phyloP scores from a whole-genome alignment of 192 early-diverging fungal genomes.

The Linnemannia hyalina region DNA sequence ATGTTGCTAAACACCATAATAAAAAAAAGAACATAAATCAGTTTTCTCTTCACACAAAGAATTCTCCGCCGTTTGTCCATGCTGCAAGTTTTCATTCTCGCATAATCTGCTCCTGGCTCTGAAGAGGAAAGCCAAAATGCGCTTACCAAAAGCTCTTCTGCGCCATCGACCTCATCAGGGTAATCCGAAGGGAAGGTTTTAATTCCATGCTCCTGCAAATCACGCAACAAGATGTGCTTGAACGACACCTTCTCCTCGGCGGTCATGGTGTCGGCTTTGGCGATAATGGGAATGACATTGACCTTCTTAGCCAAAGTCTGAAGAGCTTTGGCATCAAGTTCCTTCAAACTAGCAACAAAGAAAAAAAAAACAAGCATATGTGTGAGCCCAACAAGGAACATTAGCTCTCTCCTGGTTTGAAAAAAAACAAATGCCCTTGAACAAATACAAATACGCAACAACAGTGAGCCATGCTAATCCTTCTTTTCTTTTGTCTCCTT shows the following conservation, averaged over 20 bases:
- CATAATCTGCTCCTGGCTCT: background rate
- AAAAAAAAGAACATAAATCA: background rate
- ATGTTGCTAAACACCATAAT: constrained; percentile 60
- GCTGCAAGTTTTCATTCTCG: background rate
- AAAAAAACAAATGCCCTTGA: constrained; percentile 8
- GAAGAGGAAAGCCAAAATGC: background rate
- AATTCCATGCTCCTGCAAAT: constrained; percentile 76
- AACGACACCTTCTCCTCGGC: constrained; percentile 71
- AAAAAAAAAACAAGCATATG: constrained; percentile 11
- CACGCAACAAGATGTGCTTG: constrained; percentile 75
- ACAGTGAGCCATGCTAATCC: background rate
- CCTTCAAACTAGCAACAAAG: constrained; percentile 57
- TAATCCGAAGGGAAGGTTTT: constrained; percentile 80
- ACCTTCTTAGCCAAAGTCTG: constrained; percentile 77
- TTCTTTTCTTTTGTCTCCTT: background rate
- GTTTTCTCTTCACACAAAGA: background rate
- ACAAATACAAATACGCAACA: background rate
- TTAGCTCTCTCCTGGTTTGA: constrained; percentile 11
- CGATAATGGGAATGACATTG: constrained; percentile 89
- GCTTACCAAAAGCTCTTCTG: constrained; percentile 72
- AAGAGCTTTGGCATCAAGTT: constrained; percentile 75
- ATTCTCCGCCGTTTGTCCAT: background rate
- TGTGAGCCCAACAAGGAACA: constrained; percentile 21
- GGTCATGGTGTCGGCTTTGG: constrained; percentile 84
- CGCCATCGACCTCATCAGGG: constrained; percentile 76